Conservation (phyloP, 2,329 filamentous ascomycete species). For the Diplodia corticola region DNA sequence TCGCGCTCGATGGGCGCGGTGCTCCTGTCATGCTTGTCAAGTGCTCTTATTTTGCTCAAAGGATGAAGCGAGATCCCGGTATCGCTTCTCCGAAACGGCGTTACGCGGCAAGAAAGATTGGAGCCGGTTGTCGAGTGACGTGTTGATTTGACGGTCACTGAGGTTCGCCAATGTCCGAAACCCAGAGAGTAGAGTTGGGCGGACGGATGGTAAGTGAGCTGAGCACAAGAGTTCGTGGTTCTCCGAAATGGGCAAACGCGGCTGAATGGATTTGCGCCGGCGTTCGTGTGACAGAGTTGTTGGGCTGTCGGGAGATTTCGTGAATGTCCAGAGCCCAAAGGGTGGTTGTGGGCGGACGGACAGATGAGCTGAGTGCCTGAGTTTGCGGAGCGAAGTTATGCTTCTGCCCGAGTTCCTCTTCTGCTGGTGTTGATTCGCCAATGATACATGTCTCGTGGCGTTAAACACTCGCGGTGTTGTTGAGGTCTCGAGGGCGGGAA, state of each 20-base stretch:
- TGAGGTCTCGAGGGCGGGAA: neutral
- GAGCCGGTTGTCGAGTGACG: neutral
- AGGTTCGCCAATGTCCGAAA: neutral
- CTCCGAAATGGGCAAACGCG: neutral
- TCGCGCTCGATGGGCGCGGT: neutral
- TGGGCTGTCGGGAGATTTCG: neutral
- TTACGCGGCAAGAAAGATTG: neutral
- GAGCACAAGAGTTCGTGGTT: neutral
- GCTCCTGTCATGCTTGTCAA: neutral
- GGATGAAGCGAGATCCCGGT: neutral
- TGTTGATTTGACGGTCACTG: neutral
- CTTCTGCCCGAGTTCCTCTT: neutral
- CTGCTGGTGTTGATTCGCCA: too few relatives aligned
- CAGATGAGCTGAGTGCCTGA: neutral
- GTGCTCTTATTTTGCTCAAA: neutral
- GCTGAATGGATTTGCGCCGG: neutral
- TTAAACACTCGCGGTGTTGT: neutral
- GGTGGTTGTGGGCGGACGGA: neutral
- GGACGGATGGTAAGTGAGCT: neutral
- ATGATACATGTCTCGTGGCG: neutral
- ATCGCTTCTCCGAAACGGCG: neutral
- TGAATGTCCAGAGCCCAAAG: neutral
- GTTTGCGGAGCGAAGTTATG: neutral
- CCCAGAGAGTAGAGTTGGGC: neutral
- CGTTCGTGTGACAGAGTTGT: neutral